Evolutionary conservation across 164 flowering plant genomes (phyloP).

Genomic region (Chimonanthus salicifolius): DNA sequence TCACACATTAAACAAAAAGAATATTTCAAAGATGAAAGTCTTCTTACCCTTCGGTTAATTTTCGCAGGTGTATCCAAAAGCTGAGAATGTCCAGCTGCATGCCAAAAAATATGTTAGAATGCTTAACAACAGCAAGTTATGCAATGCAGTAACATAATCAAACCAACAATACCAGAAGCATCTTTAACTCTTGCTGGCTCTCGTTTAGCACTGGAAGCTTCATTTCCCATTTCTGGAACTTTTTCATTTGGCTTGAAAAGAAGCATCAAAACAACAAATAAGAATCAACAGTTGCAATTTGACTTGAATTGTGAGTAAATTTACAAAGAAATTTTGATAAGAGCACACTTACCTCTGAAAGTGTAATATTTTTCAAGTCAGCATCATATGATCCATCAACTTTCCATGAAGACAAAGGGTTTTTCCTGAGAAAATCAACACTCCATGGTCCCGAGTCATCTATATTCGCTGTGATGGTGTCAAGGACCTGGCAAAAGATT

Average conservation of each 20-base stretch:
- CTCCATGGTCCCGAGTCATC: constrained; percentile 70
- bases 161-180: constrained; percentile 8
- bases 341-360: constrained; percentile 34
- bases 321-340: neutral
- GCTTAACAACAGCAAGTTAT: neutral
- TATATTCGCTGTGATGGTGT: constrained; percentile 51
- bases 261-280: constrained; percentile 9
- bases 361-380: constrained; percentile 23
- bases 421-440: constrained; percentile 60
- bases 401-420: constrained; percentile 74
- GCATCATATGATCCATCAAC: constrained; percentile 38
- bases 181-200: constrained; percentile 9
- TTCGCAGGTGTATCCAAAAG: constrained; percentile 56
- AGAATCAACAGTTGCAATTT: constrained; percentile 8
- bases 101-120: neutral
- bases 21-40: neutral
- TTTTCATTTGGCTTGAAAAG: constrained; percentile 28
- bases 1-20: neutral
- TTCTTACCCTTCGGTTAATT: constrained; percentile 63
- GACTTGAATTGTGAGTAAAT: neutral
- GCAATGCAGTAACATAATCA: constrained; percentile 1
- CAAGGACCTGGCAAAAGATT: constrained; percentile 16
- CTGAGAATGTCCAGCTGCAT: constrained; percentile 48
- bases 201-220: constrained; percentile 21
- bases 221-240: constrained; percentile 25